Base-by-base conservation (phyloP, 2,329 filamentous ascomycete genomes). In the Arthrobotrys entomopaga region DNA sequence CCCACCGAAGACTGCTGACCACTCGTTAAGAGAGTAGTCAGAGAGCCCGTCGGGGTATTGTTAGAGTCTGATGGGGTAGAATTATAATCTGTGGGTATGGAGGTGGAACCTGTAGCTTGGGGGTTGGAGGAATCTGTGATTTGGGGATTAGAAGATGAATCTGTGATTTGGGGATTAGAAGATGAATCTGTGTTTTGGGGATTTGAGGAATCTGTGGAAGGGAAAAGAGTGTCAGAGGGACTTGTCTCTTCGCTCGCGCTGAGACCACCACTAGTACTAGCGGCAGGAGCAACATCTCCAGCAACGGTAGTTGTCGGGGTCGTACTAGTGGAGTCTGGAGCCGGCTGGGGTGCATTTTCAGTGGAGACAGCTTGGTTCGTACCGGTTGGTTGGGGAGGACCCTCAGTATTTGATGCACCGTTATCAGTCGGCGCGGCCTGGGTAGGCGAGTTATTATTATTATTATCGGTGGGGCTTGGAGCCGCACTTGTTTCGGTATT, bases 1-100 rank as follows among this genome's bases (percentile, higher is more conserved):
- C 29, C 43, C 4, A n/a, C 63, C 58, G 63, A 67, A 42, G 70
- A 59, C 63, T 43, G 42, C 53, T 42, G 56, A 63, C 70, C 52
- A 74, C 63, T 67, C 70, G 70, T 63, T 24, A 16, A 40, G 38
- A 58, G 70, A 67, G 70, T 74, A 26, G 63, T 67, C 57, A 42
- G 29, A n/a, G 52, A 46, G 63, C 56, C 70, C 70, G 57, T 52
- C 50, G 57, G 20, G n/a, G 56, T 67, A 40, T 24, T 52, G 58
- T 73, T 73, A 73, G 69, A 73, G 65, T 66, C 42, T 56, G 53
- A 59, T 56, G 53, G 38, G 34, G 40, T 58, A 64, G 63, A 22
- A 38, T 42, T 52, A 58, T 46, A 43, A 53, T 67, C 50, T 74
- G 63, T 49, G 46, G 70, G 53, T 67, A 56, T 54, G 15, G 66